Base-by-base conservation (phyloP, 176 grass and related monocot genomes). In the Alopecurus myosuroides region DNA sequence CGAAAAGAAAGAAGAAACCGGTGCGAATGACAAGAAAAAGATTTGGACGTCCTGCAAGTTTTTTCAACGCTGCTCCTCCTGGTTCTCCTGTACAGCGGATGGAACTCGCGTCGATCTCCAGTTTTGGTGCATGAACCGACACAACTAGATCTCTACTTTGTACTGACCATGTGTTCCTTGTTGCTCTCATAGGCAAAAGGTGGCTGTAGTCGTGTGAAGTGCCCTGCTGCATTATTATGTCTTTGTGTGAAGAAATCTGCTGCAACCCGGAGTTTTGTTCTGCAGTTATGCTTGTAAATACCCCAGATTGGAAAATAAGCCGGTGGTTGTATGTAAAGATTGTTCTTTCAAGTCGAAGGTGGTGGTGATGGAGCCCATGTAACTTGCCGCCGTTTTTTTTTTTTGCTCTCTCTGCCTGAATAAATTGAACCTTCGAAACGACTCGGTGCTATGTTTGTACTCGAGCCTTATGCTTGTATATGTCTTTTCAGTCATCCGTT, bases 31-130 rank as follows among this genome's bases (percentile, higher is more conserved):
- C n/a, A n/a, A 40, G 42, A 65, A 85, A 83, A 68, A 80, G 22
- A 86, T 84, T 46, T 86, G 48, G 68, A 73, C 50, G 55, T 81
- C 36, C 33, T 37, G 53, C 65, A 91, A 70, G 81, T 90, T 85
- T n/a, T n/a, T 57, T 52, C 51, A 35, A 87, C 74, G 80, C 25
- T 55, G 53, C 81, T 82, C 73, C 70, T 85, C 72, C 82, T 79
- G 88, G 86, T 88, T 67, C 90, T 77, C 76, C 66, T 93, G 88
- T 91, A 93, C 88, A 91, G 86, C 74, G 67, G 86, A 85, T 74
- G 91, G 81, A 89, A 70, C 14, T 61, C 58, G 13, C 6, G 58
- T 83, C 67, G 22, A 72, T 66, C 33, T 48, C 37, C 85, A 91
- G 19, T 77, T 84, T 80, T 81, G 79, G 81, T 91, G 89, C 55